Percentiles rank a stretch among this genome's conserved stretches.
phyloP scores from a whole-genome alignment of 1,139 yeast species.

The Blastobotrys malaysiensis region DNA sequence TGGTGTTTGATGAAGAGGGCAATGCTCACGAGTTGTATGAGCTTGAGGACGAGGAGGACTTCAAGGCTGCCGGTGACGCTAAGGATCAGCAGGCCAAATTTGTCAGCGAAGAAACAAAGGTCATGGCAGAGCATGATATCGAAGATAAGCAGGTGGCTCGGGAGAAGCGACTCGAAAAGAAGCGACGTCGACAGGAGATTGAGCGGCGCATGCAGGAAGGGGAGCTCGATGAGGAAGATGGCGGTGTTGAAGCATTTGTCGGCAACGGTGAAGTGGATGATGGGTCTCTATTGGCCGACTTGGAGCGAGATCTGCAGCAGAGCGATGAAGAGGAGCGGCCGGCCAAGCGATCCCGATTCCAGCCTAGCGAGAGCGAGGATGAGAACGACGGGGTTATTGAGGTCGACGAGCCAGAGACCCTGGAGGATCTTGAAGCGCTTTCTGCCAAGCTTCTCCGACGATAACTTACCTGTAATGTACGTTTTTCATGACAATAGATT shows the following conservation, averaged over 20 bases:
- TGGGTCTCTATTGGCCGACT: conserved; percentile 14
- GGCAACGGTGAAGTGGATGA: conserved; percentile 28
- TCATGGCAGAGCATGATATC: conserved; percentile 66
- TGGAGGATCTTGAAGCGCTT: conserved; percentile 91
- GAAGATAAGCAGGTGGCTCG: conserved; percentile 79
- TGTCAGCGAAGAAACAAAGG: conserved; percentile 57
- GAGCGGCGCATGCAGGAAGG: conserved; percentile 40
- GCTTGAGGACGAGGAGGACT: conserved; percentile 83
- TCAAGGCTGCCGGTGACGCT: conserved; percentile 72
- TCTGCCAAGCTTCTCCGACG: conserved; percentile 52
- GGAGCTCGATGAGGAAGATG: conserved; percentile 39
- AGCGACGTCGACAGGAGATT: conserved; percentile 77
- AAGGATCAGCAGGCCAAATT: conserved; percentile 60
- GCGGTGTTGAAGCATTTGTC: conserved; percentile 31
- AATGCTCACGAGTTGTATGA: conserved; percentile 85
- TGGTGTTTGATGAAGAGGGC: conserved; percentile 92
- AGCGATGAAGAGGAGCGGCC: conserved; percentile 16
- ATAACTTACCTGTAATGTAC: background rate
- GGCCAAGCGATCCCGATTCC: conserved; percentile 5
- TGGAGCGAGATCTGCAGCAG: conserved; percentile 15
- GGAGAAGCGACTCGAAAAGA: conserved; percentile 81
- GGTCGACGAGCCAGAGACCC: conserved; percentile 79
- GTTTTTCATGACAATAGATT: background rate
- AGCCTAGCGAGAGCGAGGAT: conserved; percentile 11
- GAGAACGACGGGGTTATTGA: conserved; percentile 51